A percentile compares a stretch with the other conserved stretches of the same genome.
Conservation (phyloP, 1,284 basidiomycete genomes). For the Megacollybia platyphylla region DNA sequence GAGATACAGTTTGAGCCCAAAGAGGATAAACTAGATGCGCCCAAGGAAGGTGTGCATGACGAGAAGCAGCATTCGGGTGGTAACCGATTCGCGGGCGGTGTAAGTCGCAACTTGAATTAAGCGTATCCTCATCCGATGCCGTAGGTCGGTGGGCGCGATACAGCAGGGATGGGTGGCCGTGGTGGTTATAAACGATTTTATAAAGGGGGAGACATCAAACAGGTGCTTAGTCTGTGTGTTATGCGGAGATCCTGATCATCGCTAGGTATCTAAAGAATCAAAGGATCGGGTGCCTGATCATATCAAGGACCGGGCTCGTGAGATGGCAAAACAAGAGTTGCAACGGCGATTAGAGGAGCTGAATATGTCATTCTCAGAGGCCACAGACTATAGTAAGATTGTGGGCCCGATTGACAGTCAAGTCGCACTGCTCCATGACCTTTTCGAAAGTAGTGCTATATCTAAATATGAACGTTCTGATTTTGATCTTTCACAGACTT, state of each 20-base stretch:
- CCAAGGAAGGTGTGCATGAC: conserved; percentile 51
- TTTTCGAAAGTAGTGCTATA: conserved; percentile 31
- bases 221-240: conserved; percentile 18
- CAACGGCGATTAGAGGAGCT: conserved; percentile 46
- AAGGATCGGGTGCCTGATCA: conserved; percentile 49
- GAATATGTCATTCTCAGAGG: conserved; percentile 43
- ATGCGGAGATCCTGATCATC: background rate
- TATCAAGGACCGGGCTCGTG: conserved; percentile 45
- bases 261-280: conserved; percentile 36
- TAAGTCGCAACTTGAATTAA: conserved; percentile 16
- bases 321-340: conserved; percentile 53
- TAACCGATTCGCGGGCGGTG: conserved; percentile 50
- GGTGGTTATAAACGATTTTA: conserved; percentile 58
- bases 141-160: conserved; percentile 54
- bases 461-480: background rate
- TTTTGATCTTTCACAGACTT: conserved; percentile 27
- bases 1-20: conserved; percentile 47
- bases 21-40: conserved; percentile 30
- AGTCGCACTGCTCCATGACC: conserved; percentile 40
- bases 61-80: conserved; percentile 46
- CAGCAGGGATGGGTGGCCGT: conserved; percentile 49
- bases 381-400: conserved; percentile 39
- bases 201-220: conserved; percentile 51
- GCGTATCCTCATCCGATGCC: conserved; percentile 1
- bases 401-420: conserved; percentile 43